Percentiles rank a stretch among this genome's conserved stretches.
phyloP scores from a whole-genome alignment of 192 early-diverging fungal genomes.

The Coemansia sp. region DNA sequence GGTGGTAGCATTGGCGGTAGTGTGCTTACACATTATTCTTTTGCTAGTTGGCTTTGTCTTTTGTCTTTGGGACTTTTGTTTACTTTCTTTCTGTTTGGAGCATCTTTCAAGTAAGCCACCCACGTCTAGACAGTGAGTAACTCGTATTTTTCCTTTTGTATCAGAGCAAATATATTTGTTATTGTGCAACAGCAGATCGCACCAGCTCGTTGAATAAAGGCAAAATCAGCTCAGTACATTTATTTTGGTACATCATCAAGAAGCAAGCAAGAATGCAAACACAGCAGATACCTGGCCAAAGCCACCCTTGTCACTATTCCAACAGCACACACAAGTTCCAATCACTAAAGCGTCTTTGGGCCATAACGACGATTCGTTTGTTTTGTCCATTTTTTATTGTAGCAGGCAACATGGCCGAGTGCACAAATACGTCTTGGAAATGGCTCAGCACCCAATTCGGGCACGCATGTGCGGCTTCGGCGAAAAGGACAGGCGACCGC shows the following conservation, averaged over 20 bases:
- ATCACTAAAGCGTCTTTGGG: background rate
- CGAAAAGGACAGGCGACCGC: conserved; percentile 71
- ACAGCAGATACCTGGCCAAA: background rate
- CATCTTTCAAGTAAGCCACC: too few relatives aligned
- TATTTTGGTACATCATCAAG: background rate
- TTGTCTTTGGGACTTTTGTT: background rate
- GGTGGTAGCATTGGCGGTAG: background rate
- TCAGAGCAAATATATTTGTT: too few relatives aligned
- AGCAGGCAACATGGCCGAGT: conserved; percentile 37
- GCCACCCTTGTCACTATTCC: background rate
- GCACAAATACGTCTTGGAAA: conserved; percentile 60
- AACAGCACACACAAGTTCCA: background rate
- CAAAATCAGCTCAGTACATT: too few relatives aligned
- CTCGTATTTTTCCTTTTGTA: too few relatives aligned
- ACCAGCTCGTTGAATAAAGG: too few relatives aligned
- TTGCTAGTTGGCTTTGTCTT: background rate
- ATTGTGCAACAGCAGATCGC: background rate
- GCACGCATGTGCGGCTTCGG: conserved; percentile 81
- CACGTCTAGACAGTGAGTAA: too few relatives aligned
- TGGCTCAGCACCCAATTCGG: conserved; percentile 69
- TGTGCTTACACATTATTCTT: background rate
- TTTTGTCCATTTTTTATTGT: conserved; percentile 4
- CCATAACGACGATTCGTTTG: background rate
- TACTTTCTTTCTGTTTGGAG: background rate
- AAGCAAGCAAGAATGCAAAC: background rate